These are phyloP conservation scores for Mallotus japonicus DNA, from an alignment of 441 rosid genomes.

Conservation along the genomic window DNA sequence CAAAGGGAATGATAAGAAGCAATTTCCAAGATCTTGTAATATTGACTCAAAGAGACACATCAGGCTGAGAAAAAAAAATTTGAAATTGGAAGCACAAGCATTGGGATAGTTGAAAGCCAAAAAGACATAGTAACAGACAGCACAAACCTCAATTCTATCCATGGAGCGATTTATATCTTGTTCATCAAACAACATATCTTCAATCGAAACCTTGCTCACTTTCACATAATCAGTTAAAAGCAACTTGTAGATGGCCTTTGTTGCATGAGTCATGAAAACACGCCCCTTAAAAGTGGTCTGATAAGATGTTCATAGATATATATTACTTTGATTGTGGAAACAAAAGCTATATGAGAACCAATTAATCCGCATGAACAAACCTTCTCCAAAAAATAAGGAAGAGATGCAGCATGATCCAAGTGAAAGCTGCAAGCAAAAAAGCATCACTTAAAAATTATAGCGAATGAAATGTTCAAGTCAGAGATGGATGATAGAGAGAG, in stretches of 20 bases:
- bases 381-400: slow-evolving; percentile 91
- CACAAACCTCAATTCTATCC: slow-evolving; percentile 85
- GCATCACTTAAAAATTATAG: not conserved
- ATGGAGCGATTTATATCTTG: slow-evolving; percentile 78
- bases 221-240: slow-evolving; percentile 82
- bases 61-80: not conserved
- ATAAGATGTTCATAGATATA: slow-evolving; percentile 1
- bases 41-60: not conserved
- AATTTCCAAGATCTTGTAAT: not conserved
- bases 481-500: not conserved
- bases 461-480: not conserved
- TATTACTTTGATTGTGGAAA: slow-evolving; percentile 18
- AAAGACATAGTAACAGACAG: slow-evolving; percentile 4
- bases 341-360: not conserved
- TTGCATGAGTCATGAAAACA: slow-evolving; percentile 94
- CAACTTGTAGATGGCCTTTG: slow-evolving; percentile 83
- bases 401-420: slow-evolving; percentile 94
- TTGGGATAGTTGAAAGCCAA: not conserved
- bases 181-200: slow-evolving; percentile 90
- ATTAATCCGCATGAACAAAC: slow-evolving; percentile 35
- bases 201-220: slow-evolving; percentile 90
- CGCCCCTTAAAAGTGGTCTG: slow-evolving; percentile 93
- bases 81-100: not conserved
- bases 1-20: not conserved
- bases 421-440: slow-evolving; percentile 69